Evolutionary conservation across 805 yeast genomes (phyloP).

Genomic region (Isabelozyma pseudorhagii): DNA sequence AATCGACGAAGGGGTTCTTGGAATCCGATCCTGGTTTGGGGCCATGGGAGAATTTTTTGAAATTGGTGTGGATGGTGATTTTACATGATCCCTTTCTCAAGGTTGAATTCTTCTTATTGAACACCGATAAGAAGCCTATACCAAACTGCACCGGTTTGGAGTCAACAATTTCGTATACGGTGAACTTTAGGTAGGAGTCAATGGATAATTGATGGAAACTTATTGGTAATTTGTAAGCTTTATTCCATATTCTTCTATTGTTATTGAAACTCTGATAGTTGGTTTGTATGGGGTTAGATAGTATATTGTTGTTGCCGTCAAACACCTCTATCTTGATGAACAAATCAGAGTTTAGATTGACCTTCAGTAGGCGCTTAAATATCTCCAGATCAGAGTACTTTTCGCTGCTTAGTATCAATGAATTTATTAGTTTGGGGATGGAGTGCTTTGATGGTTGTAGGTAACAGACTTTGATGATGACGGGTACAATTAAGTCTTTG

Average conservation of each 20-base stretch:
- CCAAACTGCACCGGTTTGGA: constrained; percentile 56
- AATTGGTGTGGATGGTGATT: constrained; percentile 21
- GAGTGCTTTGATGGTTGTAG: constrained; percentile 16
- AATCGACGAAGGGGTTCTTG: constrained; percentile 12
- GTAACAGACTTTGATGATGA: constrained; percentile 30
- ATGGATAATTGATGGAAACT: constrained; percentile 67
- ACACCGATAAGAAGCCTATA: constrained; percentile 55
- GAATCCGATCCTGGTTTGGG: not conserved
- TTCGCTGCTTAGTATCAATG: constrained; percentile 23
- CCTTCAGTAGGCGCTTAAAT: constrained; percentile 29
- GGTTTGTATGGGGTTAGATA: constrained; percentile 33
- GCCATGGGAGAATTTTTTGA: constrained; percentile 6
- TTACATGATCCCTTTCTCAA: constrained; percentile 71
- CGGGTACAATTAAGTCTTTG: constrained; percentile 32
- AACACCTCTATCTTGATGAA: constrained; percentile 27
- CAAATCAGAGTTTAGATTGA: constrained; percentile 33
- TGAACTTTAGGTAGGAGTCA: constrained; percentile 56
- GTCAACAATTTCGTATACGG: constrained; percentile 66
- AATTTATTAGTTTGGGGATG: not conserved
- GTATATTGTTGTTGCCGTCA: constrained; percentile 26
- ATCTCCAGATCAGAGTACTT: constrained; percentile 33
- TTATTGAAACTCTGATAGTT: constrained; percentile 29
- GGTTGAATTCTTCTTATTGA: constrained; percentile 50
- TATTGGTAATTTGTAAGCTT: constrained; percentile 72
- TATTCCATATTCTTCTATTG: constrained; percentile 57